A percentile compares a stretch with the other conserved stretches of the same genome.
phyloP scores from a whole-genome alignment of 257 asterid genomes.

The Plantago ovata region DNA sequence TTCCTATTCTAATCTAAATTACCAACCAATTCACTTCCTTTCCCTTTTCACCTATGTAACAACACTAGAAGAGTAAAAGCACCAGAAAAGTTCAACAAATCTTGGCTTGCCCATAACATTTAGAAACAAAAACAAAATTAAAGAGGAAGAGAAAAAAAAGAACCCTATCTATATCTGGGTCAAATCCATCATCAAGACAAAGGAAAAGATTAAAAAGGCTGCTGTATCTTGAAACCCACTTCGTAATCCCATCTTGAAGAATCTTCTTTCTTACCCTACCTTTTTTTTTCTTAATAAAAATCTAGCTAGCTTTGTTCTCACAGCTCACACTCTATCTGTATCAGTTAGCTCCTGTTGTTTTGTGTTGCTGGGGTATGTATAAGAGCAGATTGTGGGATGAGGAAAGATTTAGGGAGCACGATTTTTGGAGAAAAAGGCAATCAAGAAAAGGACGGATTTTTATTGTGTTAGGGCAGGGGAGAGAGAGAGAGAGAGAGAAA shows the following conservation, averaged over 20 bases:
- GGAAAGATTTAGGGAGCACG: constrained; percentile 23
- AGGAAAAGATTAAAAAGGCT: constrained; percentile 17
- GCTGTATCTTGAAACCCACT: constrained; percentile 17
- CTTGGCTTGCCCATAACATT: constrained; percentile 23
- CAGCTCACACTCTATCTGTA: no score
- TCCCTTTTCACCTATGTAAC: constrained; percentile 2
- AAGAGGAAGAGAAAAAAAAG: neutral
- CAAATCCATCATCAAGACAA: constrained; percentile 8
- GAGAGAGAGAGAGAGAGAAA: neutral
- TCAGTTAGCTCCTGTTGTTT: no score
- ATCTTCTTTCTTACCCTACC: no score
- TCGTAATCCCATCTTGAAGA: neutral
- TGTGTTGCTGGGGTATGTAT: no score
- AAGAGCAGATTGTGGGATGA: constrained; percentile 15
- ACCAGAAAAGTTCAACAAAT: constrained; percentile 20
- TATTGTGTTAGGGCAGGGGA: neutral
- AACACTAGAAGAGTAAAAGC: constrained; percentile 19
- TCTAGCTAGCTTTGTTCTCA: no score
- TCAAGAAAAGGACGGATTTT: constrained; percentile 8
- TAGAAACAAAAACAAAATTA: neutral
- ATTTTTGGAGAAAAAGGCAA: constrained; percentile 15
- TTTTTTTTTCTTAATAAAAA: no score
- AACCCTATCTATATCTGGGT: constrained; percentile 8
- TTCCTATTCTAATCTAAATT: constrained; percentile 18
- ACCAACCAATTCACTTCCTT: constrained; percentile 17